Evolutionary conservation across 805 yeast genomes (phyloP).

Genomic region (Schwanniomyces pseudopolymorphus): DNA sequence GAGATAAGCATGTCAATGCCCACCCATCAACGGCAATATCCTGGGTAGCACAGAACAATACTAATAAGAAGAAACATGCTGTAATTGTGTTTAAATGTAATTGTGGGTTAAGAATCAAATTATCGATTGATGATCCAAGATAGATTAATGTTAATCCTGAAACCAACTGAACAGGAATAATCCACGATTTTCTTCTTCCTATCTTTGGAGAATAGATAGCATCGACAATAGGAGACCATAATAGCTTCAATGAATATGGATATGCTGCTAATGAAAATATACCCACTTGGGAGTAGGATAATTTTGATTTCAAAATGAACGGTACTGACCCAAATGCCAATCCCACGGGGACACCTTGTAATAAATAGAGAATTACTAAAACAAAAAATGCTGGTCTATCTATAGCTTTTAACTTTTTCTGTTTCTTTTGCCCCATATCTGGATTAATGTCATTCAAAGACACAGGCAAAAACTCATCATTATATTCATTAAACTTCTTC

Average conservation of each 20-base stretch:
- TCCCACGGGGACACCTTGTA: constrained; percentile 98
- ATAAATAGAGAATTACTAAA: constrained; percentile 69
- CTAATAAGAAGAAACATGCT: constrained; percentile 67
- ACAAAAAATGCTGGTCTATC: constrained; percentile 79
- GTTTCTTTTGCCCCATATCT: not conserved
- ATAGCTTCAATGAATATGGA: constrained; percentile 86
- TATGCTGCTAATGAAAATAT: constrained; percentile 88
- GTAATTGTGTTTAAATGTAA: constrained; percentile 59
- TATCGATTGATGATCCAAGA: constrained; percentile 61
- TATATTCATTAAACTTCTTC: constrained; percentile 24
- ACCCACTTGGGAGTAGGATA: constrained; percentile 88
- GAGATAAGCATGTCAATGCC: constrained; percentile 87
- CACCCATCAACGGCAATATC: constrained; percentile 99
- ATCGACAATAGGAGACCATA: constrained; percentile 97
- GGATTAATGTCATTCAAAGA: constrained; percentile 15
- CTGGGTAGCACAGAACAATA: constrained; percentile 92
- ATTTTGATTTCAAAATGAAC: constrained; percentile 76
- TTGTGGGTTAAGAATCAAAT: constrained; percentile 49
- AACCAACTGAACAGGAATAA: constrained; percentile 85
- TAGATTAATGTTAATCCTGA: constrained; percentile 66
- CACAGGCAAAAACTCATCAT: constrained; percentile 37
- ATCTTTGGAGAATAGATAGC: constrained; percentile 64
- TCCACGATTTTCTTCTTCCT: constrained; percentile 92
- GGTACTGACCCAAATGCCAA: constrained; percentile 94
- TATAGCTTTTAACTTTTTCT: constrained; percentile 7